A percentile compares a stretch with the other conserved stretches of the same genome.
Evolutionary conservation across 805 yeast genomes (phyloP).

Genomic region (Candida tallmaniae): DNA sequence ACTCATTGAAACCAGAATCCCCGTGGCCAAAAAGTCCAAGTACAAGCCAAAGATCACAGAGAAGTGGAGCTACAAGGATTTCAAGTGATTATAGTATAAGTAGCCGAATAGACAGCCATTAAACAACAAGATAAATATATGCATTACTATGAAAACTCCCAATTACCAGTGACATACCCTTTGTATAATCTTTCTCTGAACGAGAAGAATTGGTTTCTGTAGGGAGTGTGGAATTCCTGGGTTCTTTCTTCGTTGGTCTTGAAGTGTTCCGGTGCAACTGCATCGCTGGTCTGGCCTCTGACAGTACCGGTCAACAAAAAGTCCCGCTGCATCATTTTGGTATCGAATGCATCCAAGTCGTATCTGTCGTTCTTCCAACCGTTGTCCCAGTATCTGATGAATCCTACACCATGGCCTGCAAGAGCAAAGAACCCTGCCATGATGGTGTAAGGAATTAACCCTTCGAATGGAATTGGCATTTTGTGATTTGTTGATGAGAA

Average conservation of each 20-base stretch:
- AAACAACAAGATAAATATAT: not conserved
- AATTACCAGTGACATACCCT: slow-evolving; percentile 41
- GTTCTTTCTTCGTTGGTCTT: slow-evolving; percentile 42
- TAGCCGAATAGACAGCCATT: not conserved
- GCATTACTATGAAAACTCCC: slow-evolving; percentile 31
- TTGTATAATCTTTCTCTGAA: slow-evolving; percentile 45
- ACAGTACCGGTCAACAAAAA: slow-evolving; percentile 67
- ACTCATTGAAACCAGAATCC: slow-evolving; percentile 78
- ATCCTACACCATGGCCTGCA: slow-evolving; percentile 44
- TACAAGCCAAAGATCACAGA: slow-evolving; percentile 76
- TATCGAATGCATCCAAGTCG: slow-evolving; percentile 41
- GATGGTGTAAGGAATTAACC: slow-evolving; percentile 42
- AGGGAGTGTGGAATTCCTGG: slow-evolving; percentile 43
- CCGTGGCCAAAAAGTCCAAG: slow-evolving; percentile 59
- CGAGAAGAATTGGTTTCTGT: slow-evolving; percentile 43
- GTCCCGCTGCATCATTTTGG: slow-evolving; percentile 64
- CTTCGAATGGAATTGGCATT: slow-evolving; percentile 47
- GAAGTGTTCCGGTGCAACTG: slow-evolving; percentile 73
- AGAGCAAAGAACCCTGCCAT: slow-evolving; percentile 43
- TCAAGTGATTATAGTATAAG: slow-evolving; percentile 45
- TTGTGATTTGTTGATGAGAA: not conserved
- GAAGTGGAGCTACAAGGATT: slow-evolving; percentile 91
- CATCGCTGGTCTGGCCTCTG: slow-evolving; percentile 63
- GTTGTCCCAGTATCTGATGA: slow-evolving; percentile 45
- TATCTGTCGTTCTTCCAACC: slow-evolving; percentile 46